phyloP scores from a whole-genome alignment of 805 yeast genomes.

The Monosporozyma solicola region DNA sequence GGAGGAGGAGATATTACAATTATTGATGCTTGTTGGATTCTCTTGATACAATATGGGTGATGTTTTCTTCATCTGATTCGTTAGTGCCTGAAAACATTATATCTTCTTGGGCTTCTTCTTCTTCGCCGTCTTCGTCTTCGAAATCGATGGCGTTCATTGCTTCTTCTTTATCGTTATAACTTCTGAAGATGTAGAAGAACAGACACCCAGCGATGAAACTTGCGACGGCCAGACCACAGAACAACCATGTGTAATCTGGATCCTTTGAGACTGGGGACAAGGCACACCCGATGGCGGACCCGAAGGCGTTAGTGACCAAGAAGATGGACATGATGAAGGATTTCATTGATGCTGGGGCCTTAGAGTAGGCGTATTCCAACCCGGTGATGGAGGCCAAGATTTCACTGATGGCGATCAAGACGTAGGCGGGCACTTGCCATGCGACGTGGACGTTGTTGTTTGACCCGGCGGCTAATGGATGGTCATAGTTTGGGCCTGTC shows the following conservation, averaged over 20 bases:
- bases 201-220: constrained; percentile 49
- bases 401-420: constrained; percentile 65
- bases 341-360: constrained; percentile 57
- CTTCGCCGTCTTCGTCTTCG: constrained; percentile 3
- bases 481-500: constrained; percentile 65
- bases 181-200: constrained; percentile 54
- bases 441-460: constrained; percentile 50
- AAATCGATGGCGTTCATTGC: constrained; percentile 45
- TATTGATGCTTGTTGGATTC: too few relatives aligned
- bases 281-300: constrained; percentile 70
- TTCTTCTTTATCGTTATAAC: constrained; percentile 49
- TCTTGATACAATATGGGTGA: not conserved
- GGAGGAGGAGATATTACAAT: too few relatives aligned
- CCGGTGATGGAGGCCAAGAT: constrained; percentile 76
- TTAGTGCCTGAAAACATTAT: constrained; percentile 4
- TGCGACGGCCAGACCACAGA: constrained; percentile 51
- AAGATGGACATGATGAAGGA: constrained; percentile 42
- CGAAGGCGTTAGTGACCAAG: constrained; percentile 65
- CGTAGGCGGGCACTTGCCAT: constrained; percentile 56
- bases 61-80: constrained; percentile 6
- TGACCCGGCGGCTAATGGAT: constrained; percentile 38
- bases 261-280: constrained; percentile 56
- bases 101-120: constrained; percentile 8
- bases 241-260: constrained; percentile 66
- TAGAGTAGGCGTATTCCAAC: constrained; percentile 74